A percentile compares a stretch with the other conserved stretches of the same genome.
phyloP scores from a whole-genome alignment of 1,284 basidiomycete genomes.

The Kwoniella shivajii region DNA sequence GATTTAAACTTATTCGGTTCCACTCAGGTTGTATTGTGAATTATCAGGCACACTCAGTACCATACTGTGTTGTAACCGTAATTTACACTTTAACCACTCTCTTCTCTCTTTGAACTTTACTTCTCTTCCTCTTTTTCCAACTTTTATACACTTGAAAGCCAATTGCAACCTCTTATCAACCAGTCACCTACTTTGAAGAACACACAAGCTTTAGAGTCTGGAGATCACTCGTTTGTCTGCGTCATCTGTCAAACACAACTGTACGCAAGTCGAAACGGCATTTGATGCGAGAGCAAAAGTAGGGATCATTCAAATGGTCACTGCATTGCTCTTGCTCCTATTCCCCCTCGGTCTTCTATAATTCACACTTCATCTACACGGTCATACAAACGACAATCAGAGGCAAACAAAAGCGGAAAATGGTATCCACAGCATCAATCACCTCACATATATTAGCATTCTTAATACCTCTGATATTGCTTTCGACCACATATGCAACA shows the following conservation, averaged over 20 bases:
- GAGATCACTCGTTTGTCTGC: no score
- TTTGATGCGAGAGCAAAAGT: no score
- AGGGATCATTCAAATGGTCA: slow-evolving; percentile 10
- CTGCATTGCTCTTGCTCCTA: not conserved
- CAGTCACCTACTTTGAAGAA: not conserved
- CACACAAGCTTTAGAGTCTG: no score
- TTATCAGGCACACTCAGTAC: no score
- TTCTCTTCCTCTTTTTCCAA: not conserved
- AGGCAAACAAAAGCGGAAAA: not conserved
- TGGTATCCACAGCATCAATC: slow-evolving; percentile 3
- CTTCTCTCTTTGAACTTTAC: no score
- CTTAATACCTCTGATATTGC: slow-evolving; percentile 11
- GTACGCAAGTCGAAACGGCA: no score
- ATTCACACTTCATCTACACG: not conserved
- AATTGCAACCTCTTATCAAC: not conserved
- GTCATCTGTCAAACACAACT: no score
- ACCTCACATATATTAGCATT: slow-evolving; percentile 9
- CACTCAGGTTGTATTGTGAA: no score
- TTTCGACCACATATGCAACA: slow-evolving; percentile 8
- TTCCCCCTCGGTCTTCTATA: not conserved
- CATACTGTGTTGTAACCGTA: no score
- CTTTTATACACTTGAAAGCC: not conserved
- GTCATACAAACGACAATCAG: not conserved
- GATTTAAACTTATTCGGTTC: no score
- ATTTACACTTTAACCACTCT: no score